Percentiles rank a stretch among this genome's conserved stretches.
phyloP scores from a whole-genome alignment of 306 rosid genomes.

The Nissolia schottii region DNA sequence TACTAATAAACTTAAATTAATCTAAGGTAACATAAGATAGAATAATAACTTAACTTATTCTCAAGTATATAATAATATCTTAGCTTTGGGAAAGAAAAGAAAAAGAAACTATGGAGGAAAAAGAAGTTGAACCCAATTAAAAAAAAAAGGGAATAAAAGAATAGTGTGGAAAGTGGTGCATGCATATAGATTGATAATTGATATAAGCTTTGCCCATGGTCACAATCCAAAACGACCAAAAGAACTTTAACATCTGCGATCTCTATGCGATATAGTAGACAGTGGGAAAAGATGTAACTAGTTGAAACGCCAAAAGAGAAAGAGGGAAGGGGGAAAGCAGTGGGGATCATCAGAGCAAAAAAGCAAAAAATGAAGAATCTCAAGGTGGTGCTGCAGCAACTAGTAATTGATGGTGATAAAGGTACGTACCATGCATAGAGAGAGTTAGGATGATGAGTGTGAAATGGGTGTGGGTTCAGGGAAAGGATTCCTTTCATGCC shows the following conservation, averaged over 20 bases:
- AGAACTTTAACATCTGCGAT: conserved; percentile 20
- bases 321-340: not conserved
- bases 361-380: conserved; percentile 43
- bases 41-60: no score
- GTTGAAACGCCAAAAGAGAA: conserved; percentile 25
- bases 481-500: conserved; percentile 33
- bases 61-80: no score
- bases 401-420: conserved; percentile 7
- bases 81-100: no score
- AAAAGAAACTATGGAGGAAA: no score
- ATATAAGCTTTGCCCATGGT: conserved; percentile 10
- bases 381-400: conserved; percentile 22
- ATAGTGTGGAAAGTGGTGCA: not conserved
- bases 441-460: not conserved
- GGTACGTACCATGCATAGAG: no score
- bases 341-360: conserved; percentile 25
- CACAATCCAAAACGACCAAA: conserved; percentile 23
- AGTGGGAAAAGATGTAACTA: conserved; percentile 22
- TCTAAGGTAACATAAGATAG: no score
- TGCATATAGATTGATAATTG: not conserved
- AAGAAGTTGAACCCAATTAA: not conserved
- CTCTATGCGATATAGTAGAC: not conserved
- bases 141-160: not conserved
- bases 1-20: no score
- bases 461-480: not conserved